Evolutionary conservation across 2,329 filamentous ascomycete species (phyloP), one percentile per base, ranked within the genome.

Genomic region (Paraphoma chrysanthemicola): DNA sequence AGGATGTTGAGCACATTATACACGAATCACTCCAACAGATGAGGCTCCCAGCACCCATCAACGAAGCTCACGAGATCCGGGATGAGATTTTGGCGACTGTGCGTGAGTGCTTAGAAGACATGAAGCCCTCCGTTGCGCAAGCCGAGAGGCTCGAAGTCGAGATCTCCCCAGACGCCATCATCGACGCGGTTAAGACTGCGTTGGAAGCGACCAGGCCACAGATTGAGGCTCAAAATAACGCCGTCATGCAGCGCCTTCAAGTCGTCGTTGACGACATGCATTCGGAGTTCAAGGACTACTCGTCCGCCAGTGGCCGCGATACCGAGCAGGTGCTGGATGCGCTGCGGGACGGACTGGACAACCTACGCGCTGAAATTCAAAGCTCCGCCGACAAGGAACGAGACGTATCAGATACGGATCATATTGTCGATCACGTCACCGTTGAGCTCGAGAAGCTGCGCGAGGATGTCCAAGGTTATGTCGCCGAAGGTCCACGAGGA

Each of bases 291-390:
- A 93, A 93, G 73, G 86, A 94, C 67, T 94, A 92, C 64, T 89
- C 92, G 17, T 87, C 90, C 3, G 89, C 90, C 59, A 91, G 88
- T 65, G 91, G 90, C 41, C 85, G 88, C 55, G 92, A 95, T 71
- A 94, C 92, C 0, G 93, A 97, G 74, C 92, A 97, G 73, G 88
- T 96, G 11, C 82, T 97, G 4, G 91, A 95, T 73, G 91, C 92
- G 0, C 89, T 96, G 43, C 94, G 92, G 65, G 92, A 96, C 71
- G 93, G 93, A 0, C 83, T 97, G 12, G 92, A 96, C 64, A 89
- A 86, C 63, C 85, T 98, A 6, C 88, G 92, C 10, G 79, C 82
- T 11, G 90, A 96, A 56, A 91, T 98, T 52, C 92, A 97, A 70
- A 82, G 81, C 43, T 96, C 96, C 63, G 88, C 95, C 55, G 88